A percentile compares a stretch with the other conserved stretches of the same genome.
Conservation (phyloP, 768 basidiomycete genomes). For the Phylloporus sp. region DNA sequence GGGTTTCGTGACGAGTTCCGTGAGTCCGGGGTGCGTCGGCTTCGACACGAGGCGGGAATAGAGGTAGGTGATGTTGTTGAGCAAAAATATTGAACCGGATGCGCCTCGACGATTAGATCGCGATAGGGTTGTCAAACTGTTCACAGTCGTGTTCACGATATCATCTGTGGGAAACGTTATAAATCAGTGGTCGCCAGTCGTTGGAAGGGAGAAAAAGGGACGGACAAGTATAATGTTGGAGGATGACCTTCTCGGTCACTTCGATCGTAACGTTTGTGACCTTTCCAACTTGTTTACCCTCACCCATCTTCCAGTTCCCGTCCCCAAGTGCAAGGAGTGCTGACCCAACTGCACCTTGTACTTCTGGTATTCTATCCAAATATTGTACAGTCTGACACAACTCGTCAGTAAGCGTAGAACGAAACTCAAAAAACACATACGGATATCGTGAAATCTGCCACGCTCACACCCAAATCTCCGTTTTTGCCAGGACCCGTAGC, state of each 20-base stretch:
- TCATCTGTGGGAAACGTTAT: slow-evolving; percentile 47
- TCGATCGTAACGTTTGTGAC: slow-evolving; percentile 39
- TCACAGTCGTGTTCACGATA: slow-evolving; percentile 61
- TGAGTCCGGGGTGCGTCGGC: slow-evolving; percentile 43
- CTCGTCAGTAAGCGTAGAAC: background rate
- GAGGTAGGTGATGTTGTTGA: slow-evolving; percentile 76
- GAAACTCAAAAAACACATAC: slow-evolving; percentile 32
- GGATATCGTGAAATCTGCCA: slow-evolving; percentile 55
- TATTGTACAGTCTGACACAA: slow-evolving; percentile 58
- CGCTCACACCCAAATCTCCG: slow-evolving; percentile 56
- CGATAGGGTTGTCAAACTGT: slow-evolving; percentile 58
- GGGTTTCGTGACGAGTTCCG: slow-evolving; percentile 52
- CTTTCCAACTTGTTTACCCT: slow-evolving; percentile 63
- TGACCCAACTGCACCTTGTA: slow-evolving; percentile 60
- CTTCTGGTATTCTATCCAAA: slow-evolving; percentile 63
- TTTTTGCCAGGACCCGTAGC: slow-evolving; percentile 44
- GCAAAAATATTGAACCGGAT: slow-evolving; percentile 68
- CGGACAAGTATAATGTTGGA: slow-evolving; percentile 76
- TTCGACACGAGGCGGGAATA: slow-evolving; percentile 52
- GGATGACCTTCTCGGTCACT: slow-evolving; percentile 51
- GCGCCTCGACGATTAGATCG: slow-evolving; percentile 56
- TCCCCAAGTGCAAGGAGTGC: slow-evolving; percentile 71
- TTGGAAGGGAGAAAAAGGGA: slow-evolving; percentile 7
- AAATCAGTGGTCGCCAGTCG: background rate
- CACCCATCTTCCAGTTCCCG: slow-evolving; percentile 92